These are phyloP conservation scores for Maudiozyma turicensis DNA, from an alignment of 805 yeast species.

Conservation along the genomic window DNA sequence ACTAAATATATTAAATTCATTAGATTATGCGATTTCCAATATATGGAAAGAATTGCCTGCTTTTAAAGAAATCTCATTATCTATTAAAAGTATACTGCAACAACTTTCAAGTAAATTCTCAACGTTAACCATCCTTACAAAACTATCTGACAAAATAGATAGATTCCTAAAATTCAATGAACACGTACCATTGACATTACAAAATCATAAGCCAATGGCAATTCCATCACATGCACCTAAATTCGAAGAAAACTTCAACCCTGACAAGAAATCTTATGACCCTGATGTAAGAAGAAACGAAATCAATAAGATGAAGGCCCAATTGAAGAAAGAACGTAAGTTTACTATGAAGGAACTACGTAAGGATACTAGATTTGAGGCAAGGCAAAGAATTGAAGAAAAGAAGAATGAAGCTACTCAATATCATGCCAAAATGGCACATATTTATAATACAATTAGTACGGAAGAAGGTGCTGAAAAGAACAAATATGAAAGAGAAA, in stretches of 20 bases:
- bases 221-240: conserved; percentile 81
- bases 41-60: conserved; percentile 59
- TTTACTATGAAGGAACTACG: conserved; percentile 82
- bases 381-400: conserved; percentile 72
- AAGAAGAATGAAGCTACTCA: conserved; percentile 66
- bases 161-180: conserved; percentile 44
- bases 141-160: conserved; percentile 35
- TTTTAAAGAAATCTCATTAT: conserved; percentile 46
- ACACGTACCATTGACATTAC: conserved; percentile 67
- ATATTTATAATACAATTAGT: conserved; percentile 73
- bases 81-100: conserved; percentile 37
- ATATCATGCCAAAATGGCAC: conserved; percentile 85
- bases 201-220: conserved; percentile 74
- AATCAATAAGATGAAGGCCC: conserved; percentile 68
- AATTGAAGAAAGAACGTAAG: conserved; percentile 87
- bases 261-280: conserved; percentile 88
- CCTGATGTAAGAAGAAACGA: conserved; percentile 75
- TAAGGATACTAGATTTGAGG: conserved; percentile 76
- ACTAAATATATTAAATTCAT: conserved; percentile 23
- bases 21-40: conserved; percentile 25
- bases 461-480: conserved; percentile 94
- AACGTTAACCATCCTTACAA: conserved; percentile 25
- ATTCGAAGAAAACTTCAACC: conserved; percentile 92
- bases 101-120: conserved; percentile 33
- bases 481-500: conserved; percentile 85